Evolutionary conservation across 2,329 filamentous ascomycete species (phyloP).

Genomic region (Fusarium anguioides): DNA sequence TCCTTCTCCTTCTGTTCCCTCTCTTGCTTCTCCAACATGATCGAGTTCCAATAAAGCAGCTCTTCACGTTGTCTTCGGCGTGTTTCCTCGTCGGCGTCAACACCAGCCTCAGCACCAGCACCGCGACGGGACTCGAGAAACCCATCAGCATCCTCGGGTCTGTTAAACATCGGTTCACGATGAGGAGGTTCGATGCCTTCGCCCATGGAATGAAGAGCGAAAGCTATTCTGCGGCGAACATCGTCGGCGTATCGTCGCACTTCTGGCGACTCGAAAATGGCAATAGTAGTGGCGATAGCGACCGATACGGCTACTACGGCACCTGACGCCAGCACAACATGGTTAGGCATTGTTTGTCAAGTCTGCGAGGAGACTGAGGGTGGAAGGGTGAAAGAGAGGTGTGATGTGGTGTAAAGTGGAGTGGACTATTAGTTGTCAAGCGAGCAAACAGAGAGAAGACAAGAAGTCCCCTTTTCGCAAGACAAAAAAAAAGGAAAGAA

Average conservation of each 20-base stretch:
- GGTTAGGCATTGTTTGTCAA: conserved; percentile 64
- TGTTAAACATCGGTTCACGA: conserved; percentile 69
- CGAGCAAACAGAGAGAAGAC: conserved; percentile 19
- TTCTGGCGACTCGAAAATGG: conserved; percentile 73
- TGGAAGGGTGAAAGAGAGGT: conserved; percentile 18
- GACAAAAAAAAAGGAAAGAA: neutral
- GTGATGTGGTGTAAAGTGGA: neutral
- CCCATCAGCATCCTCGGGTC: conserved; percentile 73
- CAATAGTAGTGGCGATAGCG: conserved; percentile 67
- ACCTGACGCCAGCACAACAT: conserved; percentile 64
- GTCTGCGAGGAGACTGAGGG: conserved; percentile 17
- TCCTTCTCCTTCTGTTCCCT: conserved; percentile 41
- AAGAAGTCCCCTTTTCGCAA: neutral
- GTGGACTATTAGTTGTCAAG: conserved; percentile 19
- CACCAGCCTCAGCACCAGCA: conserved; percentile 56
- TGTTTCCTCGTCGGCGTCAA: conserved; percentile 72
- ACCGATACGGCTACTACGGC: conserved; percentile 68
- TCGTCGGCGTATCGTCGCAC: conserved; percentile 70
- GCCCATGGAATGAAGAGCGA: conserved; percentile 69
- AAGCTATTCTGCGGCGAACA: conserved; percentile 69
- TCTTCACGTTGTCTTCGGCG: conserved; percentile 71
- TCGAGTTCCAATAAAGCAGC: conserved; percentile 72
- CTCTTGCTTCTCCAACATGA: conserved; percentile 62
- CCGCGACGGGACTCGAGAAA: conserved; percentile 66
- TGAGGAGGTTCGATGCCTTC: conserved; percentile 64